Evolutionary conservation across 2,329 filamentous ascomycete species (phyloP).

Genomic region (Sphaerulina populicola): DNA sequence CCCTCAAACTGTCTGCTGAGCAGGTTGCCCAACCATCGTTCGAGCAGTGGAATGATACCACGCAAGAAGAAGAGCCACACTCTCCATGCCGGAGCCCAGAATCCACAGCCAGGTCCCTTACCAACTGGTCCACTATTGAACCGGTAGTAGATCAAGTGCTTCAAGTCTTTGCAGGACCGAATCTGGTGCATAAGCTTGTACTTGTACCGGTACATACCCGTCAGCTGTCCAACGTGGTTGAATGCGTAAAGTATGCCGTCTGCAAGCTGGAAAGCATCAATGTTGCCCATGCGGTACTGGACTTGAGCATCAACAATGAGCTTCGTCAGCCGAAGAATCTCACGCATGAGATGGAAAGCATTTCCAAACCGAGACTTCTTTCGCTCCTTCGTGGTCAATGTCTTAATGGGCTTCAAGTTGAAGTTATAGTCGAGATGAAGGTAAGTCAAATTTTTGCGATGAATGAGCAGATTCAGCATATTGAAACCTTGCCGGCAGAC

Average conservation of each 20-base stretch:
- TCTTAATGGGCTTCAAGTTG: constrained; percentile 98
- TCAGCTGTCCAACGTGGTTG: constrained; percentile 96
- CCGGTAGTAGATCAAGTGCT: constrained; percentile 97
- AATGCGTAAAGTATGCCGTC: constrained; percentile 99
- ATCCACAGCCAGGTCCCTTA: constrained; percentile 94
- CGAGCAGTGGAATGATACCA: constrained; percentile 90
- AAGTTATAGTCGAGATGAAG: constrained; percentile 99
- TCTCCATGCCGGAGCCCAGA: constrained; percentile 97
- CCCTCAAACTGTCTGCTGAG: constrained; percentile 96
- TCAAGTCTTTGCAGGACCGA: constrained; percentile 95
- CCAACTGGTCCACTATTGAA: constrained; percentile 96
- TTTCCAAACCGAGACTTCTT: constrained; percentile 99
- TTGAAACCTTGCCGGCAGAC: constrained; percentile 98
- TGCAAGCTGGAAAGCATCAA: constrained; percentile 95
- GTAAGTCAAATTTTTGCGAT: constrained; percentile 96
- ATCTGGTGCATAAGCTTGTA: constrained; percentile 99
- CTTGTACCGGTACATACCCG: constrained; percentile 99
- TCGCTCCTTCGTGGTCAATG: constrained; percentile 92
- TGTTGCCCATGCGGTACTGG: constrained; percentile 93
- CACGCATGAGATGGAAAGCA: constrained; percentile 97
- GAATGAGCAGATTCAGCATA: constrained; percentile 95
- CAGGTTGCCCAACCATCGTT: constrained; percentile 94
- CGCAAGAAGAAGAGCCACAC: constrained; percentile 99
- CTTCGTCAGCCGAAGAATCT: constrained; percentile 91
- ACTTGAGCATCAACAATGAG: constrained; percentile 98